Evolutionary conservation across 2,329 filamentous ascomycete species (phyloP), one percentile per base, ranked within the genome.

Genomic region (Kalaharituber pfeilii): DNA sequence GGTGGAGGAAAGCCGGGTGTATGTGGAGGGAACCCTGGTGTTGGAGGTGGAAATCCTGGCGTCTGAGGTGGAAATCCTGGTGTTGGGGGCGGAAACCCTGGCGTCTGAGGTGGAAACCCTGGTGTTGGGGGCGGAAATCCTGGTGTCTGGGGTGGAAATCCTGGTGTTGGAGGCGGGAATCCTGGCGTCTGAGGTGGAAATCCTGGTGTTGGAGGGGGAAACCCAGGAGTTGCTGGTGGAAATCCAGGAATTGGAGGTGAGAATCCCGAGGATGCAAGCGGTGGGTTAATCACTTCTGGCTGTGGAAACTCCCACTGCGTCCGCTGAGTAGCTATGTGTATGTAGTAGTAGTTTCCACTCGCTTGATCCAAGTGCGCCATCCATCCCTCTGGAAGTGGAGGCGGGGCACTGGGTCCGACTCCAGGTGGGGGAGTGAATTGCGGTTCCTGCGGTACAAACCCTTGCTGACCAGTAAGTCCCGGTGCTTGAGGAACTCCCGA

Each of bases 251-350:
- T 87, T 63, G 88, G 78, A 0, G 87, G 84, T 8, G 88, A 77
- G 63, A 86, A 86, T 65, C 86, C 82, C 6, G 88, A 88, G 3
- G 87, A 94, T 3, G 78, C 78, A 62, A 94, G 69, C 1, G 81
- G 79, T 13, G 52, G 20, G 5, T 20, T 13, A 7, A 50, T 33
- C 7, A 22, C 6, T 49, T 64, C 62, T 7, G 54, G 52, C 3
- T 59, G 96, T 26, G 91, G 91, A 62, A 96, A 96, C 65, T 98
- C 91, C 91, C 91, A 98, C 66, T 98, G 91, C 0, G 91, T 98
- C 2, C 88, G 86, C 66, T 96, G 91, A 0, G 86, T 88, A 1
- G 88, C 84, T 27, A 98, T 75, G 67, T 98, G 91, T 56, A 98
- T 98, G 65, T 98, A 98, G 68, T 98, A 98, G 69, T 96, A 98